Conservation (phyloP, 1,284 basidiomycete species). For the Tausonia pullulans region DNA sequence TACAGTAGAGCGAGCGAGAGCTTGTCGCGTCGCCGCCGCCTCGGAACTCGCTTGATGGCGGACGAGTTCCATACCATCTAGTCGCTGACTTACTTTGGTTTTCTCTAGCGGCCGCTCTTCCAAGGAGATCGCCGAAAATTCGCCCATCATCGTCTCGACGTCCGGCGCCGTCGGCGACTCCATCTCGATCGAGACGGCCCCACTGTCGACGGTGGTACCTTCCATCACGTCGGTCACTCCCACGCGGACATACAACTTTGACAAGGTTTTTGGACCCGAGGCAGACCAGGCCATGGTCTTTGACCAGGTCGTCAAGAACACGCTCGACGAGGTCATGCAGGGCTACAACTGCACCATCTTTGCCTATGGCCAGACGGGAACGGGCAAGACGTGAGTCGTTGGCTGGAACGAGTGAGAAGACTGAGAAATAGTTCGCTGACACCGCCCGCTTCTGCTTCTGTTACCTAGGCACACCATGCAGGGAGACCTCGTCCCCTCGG, state of each 20-base stretch:
- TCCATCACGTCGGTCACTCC: slow-evolving; percentile 22
- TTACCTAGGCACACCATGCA: slow-evolving; percentile 77
- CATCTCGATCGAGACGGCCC: slow-evolving; percentile 61
- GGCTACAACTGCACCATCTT: slow-evolving; percentile 99
- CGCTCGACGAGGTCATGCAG: slow-evolving; percentile 82
- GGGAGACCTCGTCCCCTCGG: slow-evolving; percentile 67
- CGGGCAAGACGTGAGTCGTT: slow-evolving; percentile 84
- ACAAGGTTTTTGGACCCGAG: slow-evolving; percentile 90
- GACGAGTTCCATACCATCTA: no score
- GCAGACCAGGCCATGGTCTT: slow-evolving; percentile 94
- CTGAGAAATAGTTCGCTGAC: neutral
- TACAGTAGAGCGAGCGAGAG: neutral
- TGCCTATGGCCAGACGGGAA: slow-evolving; percentile 97
- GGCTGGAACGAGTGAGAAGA: no score
- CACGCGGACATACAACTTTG: slow-evolving; percentile 78
- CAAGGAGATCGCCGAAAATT: slow-evolving; percentile 60
- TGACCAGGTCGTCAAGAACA: slow-evolving; percentile 80
- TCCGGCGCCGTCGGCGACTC: slow-evolving; percentile 51
- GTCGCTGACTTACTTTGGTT: no score
- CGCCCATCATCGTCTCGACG: slow-evolving; percentile 66
- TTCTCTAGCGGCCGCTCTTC: slow-evolving; percentile 48
- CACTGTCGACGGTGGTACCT: slow-evolving; percentile 47
- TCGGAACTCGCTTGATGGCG: neutral
- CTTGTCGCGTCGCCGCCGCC: neutral
- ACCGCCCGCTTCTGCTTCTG: neutral